Evolutionary conservation across 768 basidiomycete genomes (phyloP), one percentile per base, ranked within the genome.

Genomic region (Tricholoma hemisulphureum): DNA sequence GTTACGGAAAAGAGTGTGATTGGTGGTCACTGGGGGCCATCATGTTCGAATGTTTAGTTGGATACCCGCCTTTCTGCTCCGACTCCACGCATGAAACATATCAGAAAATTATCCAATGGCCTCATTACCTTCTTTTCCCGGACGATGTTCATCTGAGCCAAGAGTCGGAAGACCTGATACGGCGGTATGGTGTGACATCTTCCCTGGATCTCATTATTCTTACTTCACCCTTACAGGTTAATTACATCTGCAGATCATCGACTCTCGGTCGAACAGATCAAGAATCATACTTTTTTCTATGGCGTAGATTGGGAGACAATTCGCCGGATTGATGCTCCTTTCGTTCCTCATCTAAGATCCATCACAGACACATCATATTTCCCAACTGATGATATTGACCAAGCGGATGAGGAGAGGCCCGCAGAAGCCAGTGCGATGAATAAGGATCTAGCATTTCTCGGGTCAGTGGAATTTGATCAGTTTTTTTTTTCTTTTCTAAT

Each of bases 11-110:
- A 66, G 95, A 96, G 73, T 98, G 95, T 67, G 97, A 99, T 72
- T 98, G 95, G 95, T 99, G 97, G 97, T 97, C 95, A 7, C 81
- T 98, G 26, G 97, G 97, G 4, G 93, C 95, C 16, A 98, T 98
- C 77, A 95, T 93, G 90, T 99, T 97, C 71, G 96, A 98, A 74
- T 97, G 91, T 72, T 77, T 98, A 21, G 93, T 98, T 62, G 97
- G 97, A 55, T 98, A 97, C 72, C 94, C 95, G 21, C 95, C 94
- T 0, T 95, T 98, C 77, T 98, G 94, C 73, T 93, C 77, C 41
- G 95, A 98, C 71, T 91, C 90, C 53, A 95, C 97, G 20, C 93
- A 96, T 65, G 96, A 98, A 63, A 98, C 95, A 21, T 99, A 99
- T 73, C 87, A 95, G 67, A 98, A 98, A 76, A 98, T 98, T 63